A percentile compares a stretch with the other conserved stretches of the same genome.
These are phyloP conservation scores for Eragrostis nindensis DNA, from an alignment of 176 grass and related monocot genomes.

Conservation along the genomic window DNA sequence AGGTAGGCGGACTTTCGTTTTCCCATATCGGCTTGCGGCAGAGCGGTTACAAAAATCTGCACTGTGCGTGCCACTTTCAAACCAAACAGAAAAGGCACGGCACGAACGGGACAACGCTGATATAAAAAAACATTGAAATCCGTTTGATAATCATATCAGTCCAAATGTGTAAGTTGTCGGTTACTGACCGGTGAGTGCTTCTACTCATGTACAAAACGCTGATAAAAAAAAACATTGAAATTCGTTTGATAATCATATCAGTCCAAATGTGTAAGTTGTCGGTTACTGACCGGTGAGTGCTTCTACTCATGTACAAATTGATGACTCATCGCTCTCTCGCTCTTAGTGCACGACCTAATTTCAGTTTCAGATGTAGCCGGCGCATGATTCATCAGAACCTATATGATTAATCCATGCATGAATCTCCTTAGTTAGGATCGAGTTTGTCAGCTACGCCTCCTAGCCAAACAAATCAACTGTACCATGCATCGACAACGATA, in stretches of 20 bases:
- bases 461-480: neutral
- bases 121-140: no score
- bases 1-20: conserved; percentile 47
- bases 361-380: conserved; percentile 1
- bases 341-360: neutral
- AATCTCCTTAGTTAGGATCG: no score
- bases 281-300: conserved; percentile 34
- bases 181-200: conserved; percentile 28
- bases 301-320: neutral
- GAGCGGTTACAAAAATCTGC: conserved; percentile 23
- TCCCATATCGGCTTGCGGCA: conserved; percentile 29
- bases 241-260: neutral
- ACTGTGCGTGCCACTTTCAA: conserved; percentile 25
- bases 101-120: neutral
- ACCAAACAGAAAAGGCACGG: conserved; percentile 23
- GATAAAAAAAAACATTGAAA: no score
- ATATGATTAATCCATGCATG: neutral
- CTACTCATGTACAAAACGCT: no score
- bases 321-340: neutral
- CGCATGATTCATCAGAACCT: conserved; percentile 10
- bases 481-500: neutral
- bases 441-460: neutral
- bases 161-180: conserved; percentile 21
- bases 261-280: conserved; percentile 7
- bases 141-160: neutral